These are phyloP conservation scores for Bretziella fagacearum DNA, from an alignment of 2,329 filamentous ascomycete species.

Conservation along the genomic window DNA sequence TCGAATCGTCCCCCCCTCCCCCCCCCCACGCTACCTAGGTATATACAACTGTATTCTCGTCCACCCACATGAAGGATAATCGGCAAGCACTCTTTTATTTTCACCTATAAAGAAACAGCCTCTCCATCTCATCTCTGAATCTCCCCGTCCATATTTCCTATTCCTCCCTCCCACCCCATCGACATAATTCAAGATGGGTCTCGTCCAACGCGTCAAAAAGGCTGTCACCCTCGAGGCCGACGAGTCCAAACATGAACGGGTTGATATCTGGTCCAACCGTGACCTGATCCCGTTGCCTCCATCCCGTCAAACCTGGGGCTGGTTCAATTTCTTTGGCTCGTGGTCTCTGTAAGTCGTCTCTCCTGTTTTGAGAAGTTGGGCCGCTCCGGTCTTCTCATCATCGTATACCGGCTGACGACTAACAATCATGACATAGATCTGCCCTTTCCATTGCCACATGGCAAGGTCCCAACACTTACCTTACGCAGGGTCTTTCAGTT, in stretches of 20 bases:
- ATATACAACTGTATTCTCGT: too few relatives aligned
- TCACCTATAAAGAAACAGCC: too few relatives aligned
- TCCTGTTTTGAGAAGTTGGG: too few relatives aligned
- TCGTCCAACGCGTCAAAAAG: constrained; percentile 19
- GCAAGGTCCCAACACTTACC: constrained; percentile 31
- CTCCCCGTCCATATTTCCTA: too few relatives aligned
- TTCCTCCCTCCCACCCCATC: too few relatives aligned
- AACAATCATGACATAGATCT: constrained; percentile 12
- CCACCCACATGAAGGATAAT: too few relatives aligned
- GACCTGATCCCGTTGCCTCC: constrained; percentile 26
- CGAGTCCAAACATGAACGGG: constrained; percentile 27
- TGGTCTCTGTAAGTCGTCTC: constrained; percentile 23
- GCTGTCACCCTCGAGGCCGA: constrained; percentile 24
- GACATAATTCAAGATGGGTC: background rate
- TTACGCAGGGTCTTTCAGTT: constrained; percentile 31
- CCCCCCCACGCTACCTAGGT: too few relatives aligned
- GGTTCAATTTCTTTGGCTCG: constrained; percentile 25
- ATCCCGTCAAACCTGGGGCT: constrained; percentile 30
- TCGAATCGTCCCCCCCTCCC: too few relatives aligned
- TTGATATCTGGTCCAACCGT: constrained; percentile 33
- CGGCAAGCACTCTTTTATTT: too few relatives aligned
- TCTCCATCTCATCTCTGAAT: too few relatives aligned
- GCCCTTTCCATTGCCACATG: constrained; percentile 27
- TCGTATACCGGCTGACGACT: background rate
- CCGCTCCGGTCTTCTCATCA: too few relatives aligned